Evolutionary conservation across 2,329 filamentous ascomycete genomes (phyloP).

Genomic region (Phyllosticta capitalensis): DNA sequence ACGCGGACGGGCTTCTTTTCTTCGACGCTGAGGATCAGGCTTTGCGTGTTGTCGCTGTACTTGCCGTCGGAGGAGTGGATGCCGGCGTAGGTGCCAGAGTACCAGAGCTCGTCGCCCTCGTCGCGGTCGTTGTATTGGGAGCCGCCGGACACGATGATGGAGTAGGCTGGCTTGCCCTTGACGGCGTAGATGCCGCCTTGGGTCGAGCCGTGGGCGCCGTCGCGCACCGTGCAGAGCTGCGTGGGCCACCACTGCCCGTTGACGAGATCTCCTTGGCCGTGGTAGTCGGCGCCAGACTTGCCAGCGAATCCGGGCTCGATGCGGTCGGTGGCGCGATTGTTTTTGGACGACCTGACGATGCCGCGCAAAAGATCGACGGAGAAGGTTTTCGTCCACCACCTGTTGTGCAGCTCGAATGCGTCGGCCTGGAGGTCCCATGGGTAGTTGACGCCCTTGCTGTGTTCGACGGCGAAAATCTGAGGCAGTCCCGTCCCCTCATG

Average conservation of each 20-base stretch:
- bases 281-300: slow-evolving; percentile 20
- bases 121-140: slow-evolving; percentile 41
- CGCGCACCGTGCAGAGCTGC: slow-evolving; percentile 41
- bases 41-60: slow-evolving; percentile 30
- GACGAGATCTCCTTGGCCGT: slow-evolving; percentile 33
- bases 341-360: slow-evolving; percentile 20
- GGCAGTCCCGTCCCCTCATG: slow-evolving; percentile 29
- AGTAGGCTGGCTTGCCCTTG: slow-evolving; percentile 39
- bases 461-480: slow-evolving; percentile 28
- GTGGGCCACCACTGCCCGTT: slow-evolving; percentile 47
- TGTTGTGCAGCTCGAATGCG: slow-evolving; percentile 35
- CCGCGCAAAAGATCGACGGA: slow-evolving; percentile 38
- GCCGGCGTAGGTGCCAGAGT: slow-evolving; percentile 35
- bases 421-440: slow-evolving; percentile 41
- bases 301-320: slow-evolving; percentile 19
- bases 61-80: slow-evolving; percentile 31
- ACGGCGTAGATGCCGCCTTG: slow-evolving; percentile 45
- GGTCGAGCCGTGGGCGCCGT: slow-evolving; percentile 44
- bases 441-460: slow-evolving; percentile 19
- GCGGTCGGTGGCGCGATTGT: slow-evolving; percentile 19
- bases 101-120: slow-evolving; percentile 36
- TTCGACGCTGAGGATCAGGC: slow-evolving; percentile 32
- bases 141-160: slow-evolving; percentile 44
- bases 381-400: slow-evolving; percentile 36
- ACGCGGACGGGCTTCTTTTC: slow-evolving; percentile 38